These are phyloP conservation scores for Chaetomium tenue DNA, from an alignment of 495 filamentous ascomycete species.

Conservation along the genomic window DNA sequence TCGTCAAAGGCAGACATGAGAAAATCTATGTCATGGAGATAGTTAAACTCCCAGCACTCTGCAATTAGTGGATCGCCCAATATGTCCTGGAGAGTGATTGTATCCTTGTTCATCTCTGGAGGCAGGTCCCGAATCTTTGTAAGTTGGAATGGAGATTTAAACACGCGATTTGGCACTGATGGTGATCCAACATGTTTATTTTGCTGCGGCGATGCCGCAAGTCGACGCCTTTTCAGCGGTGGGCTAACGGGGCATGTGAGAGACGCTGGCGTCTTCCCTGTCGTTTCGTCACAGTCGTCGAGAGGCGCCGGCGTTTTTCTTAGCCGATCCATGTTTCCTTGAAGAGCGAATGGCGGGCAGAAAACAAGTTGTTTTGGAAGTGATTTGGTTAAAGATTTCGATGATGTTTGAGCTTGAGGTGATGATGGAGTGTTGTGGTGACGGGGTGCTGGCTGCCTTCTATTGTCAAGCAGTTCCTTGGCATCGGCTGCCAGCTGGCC, in stretches of 20 bases:
- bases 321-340: slow-evolving; percentile 19
- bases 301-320: slow-evolving; percentile 11
- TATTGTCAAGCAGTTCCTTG: background rate
- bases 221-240: slow-evolving; percentile 38
- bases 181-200: background rate
- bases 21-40: slow-evolving; percentile 78
- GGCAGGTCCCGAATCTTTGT: slow-evolving; percentile 68
- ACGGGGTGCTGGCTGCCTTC: background rate
- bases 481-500: background rate
- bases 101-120: slow-evolving; percentile 59
- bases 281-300: background rate
- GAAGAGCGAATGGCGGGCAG: no score
- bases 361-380: background rate
- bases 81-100: slow-evolving; percentile 66
- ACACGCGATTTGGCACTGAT: background rate
- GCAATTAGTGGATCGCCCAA: slow-evolving; percentile 78
- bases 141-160: slow-evolving; percentile 69
- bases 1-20: slow-evolving; percentile 60
- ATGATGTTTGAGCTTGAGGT: background rate
- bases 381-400: background rate
- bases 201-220: slow-evolving; percentile 15
- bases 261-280: slow-evolving; percentile 26
- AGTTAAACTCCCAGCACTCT: slow-evolving; percentile 92
- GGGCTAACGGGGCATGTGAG: slow-evolving; percentile 45
- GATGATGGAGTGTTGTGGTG: no score